A percentile compares a stretch with the other conserved stretches of the same genome.
These are phyloP conservation scores for Arthrobotrys musiformis DNA, from an alignment of 2,329 filamentous ascomycete genomes.

Conservation along the genomic window DNA sequence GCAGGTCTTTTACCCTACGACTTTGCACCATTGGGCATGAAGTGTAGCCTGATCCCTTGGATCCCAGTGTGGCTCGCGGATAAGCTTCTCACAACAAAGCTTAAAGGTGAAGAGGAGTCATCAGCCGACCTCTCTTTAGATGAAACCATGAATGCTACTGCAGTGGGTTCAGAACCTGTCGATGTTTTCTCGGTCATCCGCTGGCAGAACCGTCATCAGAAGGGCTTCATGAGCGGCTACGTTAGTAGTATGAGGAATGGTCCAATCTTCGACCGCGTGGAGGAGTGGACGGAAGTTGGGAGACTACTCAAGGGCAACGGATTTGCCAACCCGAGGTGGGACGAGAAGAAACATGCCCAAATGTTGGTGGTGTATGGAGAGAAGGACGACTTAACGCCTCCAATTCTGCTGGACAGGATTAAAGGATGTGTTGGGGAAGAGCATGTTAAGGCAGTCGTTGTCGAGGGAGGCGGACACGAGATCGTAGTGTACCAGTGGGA, in stretches of 20 bases:
- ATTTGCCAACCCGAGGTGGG: slow-evolving; percentile 58
- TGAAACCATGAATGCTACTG: slow-evolving; percentile 53
- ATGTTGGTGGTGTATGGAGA: slow-evolving; percentile 75
- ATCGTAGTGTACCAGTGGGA: slow-evolving; percentile 54
- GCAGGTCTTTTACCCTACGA: slow-evolving; percentile 76
- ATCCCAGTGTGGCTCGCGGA: slow-evolving; percentile 70
- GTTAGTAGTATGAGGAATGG: slow-evolving; percentile 76
- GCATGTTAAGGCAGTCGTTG: slow-evolving; percentile 44
- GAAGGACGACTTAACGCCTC: slow-evolving; percentile 72
- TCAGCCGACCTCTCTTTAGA: slow-evolving; percentile 60
- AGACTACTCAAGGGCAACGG: slow-evolving; percentile 65
- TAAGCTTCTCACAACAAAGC: slow-evolving; percentile 66
- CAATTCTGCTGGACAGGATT: slow-evolving; percentile 56
- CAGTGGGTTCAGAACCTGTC: slow-evolving; percentile 64
- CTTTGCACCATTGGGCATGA: slow-evolving; percentile 72
- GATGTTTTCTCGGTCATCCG: slow-evolving; percentile 72
- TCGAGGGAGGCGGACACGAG: slow-evolving; percentile 51
- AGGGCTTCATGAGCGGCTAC: slow-evolving; percentile 76
- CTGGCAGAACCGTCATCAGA: slow-evolving; percentile 76
- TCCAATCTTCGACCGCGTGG: slow-evolving; percentile 74
- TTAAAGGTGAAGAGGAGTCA: slow-evolving; percentile 65
- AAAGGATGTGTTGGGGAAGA: slow-evolving; percentile 54
- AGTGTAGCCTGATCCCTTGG: slow-evolving; percentile 69
- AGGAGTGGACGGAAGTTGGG: slow-evolving; percentile 71
- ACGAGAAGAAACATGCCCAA: slow-evolving; percentile 65